phyloP scores from a whole-genome alignment of 139 green algal genomes.

The Coccomyxa sp. region DNA sequence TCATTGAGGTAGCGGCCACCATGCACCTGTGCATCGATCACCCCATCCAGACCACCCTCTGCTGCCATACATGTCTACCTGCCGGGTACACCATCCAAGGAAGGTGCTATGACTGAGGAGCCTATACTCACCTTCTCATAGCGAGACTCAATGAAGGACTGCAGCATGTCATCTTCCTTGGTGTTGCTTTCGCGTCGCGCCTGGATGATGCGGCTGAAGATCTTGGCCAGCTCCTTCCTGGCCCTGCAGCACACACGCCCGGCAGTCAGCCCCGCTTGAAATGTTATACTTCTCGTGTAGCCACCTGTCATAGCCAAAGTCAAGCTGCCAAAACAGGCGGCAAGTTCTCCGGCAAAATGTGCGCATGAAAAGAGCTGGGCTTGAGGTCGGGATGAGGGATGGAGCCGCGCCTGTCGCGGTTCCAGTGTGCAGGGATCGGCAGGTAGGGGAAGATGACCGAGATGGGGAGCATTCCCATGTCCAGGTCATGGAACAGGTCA shows the following conservation, averaged over 20 bases:
- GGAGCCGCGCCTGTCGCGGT: slow-evolving; percentile 64
- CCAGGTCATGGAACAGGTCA: slow-evolving; percentile 89
- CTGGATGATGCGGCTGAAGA: slow-evolving; percentile 85
- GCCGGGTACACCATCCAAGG: not conserved
- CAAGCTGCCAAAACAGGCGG: too few relatives aligned
- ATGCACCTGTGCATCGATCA: slow-evolving; percentile 58
- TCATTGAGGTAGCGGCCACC: slow-evolving; percentile 75
- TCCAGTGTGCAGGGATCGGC: slow-evolving; percentile 82
- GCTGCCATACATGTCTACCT: not conserved
- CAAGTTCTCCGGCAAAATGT: too few relatives aligned
- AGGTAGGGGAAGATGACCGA: slow-evolving; percentile 93
- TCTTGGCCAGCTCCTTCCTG: slow-evolving; percentile 59
- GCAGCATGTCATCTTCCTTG: slow-evolving; percentile 89
- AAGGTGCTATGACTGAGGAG: not conserved
- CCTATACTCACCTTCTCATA: not conserved
- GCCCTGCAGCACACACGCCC: slow-evolving; percentile 25
- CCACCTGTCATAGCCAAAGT: too few relatives aligned
- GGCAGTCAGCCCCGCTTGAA: too few relatives aligned
- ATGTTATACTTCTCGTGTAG: too few relatives aligned
- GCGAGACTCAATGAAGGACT: slow-evolving; percentile 33
- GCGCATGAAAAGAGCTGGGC: not conserved
- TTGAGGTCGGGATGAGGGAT: not conserved
- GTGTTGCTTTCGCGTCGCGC: slow-evolving; percentile 47
- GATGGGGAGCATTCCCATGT: slow-evolving; percentile 94
- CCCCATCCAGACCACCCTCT: not conserved